Conservation (phyloP, 768 basidiomycete genomes). For the Pleurotus ostreatus region DNA sequence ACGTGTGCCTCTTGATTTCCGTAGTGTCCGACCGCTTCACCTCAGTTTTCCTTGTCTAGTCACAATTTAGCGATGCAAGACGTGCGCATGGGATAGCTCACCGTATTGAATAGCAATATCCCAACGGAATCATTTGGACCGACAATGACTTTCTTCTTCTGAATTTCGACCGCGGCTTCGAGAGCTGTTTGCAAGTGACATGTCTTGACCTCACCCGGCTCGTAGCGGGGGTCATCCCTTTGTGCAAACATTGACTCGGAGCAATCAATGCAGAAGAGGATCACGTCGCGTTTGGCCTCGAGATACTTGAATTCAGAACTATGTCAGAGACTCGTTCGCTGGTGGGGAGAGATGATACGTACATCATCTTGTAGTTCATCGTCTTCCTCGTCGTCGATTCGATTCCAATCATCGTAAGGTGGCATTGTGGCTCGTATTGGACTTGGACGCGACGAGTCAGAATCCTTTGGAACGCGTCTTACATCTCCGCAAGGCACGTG, state of each 20-base stretch:
- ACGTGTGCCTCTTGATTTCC: conserved; percentile 67
- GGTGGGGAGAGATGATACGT: conserved; percentile 12
- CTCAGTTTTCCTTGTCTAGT: conserved; percentile 40
- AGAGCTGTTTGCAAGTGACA: conserved; percentile 79
- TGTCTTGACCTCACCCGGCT: conserved; percentile 51
- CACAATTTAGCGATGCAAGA: background rate
- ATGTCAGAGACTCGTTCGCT: background rate
- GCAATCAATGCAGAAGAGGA: conserved; percentile 95
- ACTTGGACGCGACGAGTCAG: too few relatives aligned
- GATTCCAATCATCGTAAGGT: conserved; percentile 79
- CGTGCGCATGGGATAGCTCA: conserved; percentile 31
- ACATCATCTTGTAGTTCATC: conserved; percentile 75
- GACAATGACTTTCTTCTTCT: conserved; percentile 86
- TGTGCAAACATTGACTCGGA: conserved; percentile 84
- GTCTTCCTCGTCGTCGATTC: conserved; percentile 75
- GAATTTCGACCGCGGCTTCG: conserved; percentile 79
- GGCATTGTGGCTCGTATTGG: conserved; percentile 40
- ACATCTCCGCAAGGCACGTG: too few relatives aligned
- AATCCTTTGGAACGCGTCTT: too few relatives aligned
- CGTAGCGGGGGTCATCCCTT: conserved; percentile 58
- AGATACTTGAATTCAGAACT: conserved; percentile 40
- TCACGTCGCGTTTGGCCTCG: conserved; percentile 78
- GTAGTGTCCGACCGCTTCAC: conserved; percentile 36
- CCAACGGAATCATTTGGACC: conserved; percentile 90
- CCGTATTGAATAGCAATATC: conserved; percentile 90